Base-by-base conservation (phyloP, 1,284 basidiomycete species). In the Ganoderma meredithae region DNA sequence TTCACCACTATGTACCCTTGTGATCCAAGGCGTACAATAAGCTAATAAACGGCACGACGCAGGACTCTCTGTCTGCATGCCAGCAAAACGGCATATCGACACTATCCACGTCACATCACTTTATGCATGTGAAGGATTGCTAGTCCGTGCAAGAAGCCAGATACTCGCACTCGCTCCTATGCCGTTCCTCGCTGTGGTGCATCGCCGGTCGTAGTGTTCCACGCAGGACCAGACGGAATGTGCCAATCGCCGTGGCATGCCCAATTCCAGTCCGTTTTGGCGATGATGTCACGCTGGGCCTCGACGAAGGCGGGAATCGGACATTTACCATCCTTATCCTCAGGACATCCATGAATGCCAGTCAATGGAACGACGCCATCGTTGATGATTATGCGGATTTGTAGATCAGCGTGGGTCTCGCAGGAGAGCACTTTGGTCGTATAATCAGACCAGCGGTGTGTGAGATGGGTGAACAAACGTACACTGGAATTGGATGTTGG, bases 311-410 rank as follows among this genome's bases (percentile, higher is more conserved):
- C 88, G 55, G 88, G 82, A 7, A 97, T 82, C 0, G 92, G 83
- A 74, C 96, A 98, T 78, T 97, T 86, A 13, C 96, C 95, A 68
- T 96, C 89, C 56, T 85, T 82, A 74, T 91, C 84, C 73, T 87
- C 79, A 0, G 91, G 88, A 73, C 95, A 96, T 1, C 92, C 93
- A 27, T 84, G 82, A 75, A 95, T 86, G 43, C 90, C 88, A 1
- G 90, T 91, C 49, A 97, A 84, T 1, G 96, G 95, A 1, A 90
- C 85, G 1, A 96, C 93, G 3, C 93, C 96, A 76, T 98, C 96
- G 81, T 97, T 97, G 79, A 95, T 87, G 76, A 94, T 87, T 64
- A 93, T 83, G 6, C 94, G 90, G 71, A 96, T 90, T 74, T 95
- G 93, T 0, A 78, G 81, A 36, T 84, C 85, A 1, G 85, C 82